phyloP scores from a whole-genome alignment of 169 alveolate species.

The Babesia sp. region DNA sequence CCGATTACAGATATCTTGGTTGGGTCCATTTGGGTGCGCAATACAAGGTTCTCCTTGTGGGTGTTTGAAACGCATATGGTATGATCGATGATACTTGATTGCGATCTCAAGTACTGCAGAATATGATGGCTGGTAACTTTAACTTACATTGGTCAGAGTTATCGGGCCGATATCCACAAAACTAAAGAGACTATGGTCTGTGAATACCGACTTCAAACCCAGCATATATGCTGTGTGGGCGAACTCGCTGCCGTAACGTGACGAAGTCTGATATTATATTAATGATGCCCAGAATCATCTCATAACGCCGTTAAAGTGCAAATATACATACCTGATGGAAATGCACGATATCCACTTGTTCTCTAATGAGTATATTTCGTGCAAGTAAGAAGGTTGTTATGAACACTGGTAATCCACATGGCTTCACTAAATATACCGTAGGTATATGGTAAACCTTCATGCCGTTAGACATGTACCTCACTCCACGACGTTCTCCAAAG shows the following conservation, averaged over 20 bases:
- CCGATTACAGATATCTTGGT: constrained; percentile 86
- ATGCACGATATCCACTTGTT: constrained; percentile 92
- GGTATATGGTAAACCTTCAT: constrained; percentile 96
- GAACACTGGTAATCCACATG: constrained; percentile 60
- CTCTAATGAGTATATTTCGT: constrained; percentile 92
- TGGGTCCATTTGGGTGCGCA: constrained; percentile 93
- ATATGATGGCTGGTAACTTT: constrained; percentile 44
- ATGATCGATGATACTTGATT: constrained; percentile 85
- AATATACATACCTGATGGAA: constrained; percentile 68
- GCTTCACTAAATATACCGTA: constrained; percentile 78
- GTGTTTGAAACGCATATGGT: constrained; percentile 92
- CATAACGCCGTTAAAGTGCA: too few relatives aligned
- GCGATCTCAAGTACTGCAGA: constrained; percentile 7
- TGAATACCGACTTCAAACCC: constrained; percentile 88
- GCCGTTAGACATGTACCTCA: constrained; percentile 97
- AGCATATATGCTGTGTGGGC: constrained; percentile 52
- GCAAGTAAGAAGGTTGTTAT: constrained; percentile 70
- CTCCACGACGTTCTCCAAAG: constrained; percentile 89
- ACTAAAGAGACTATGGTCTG: constrained; percentile 99
- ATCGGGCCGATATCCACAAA: constrained; percentile 93
- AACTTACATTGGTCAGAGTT: constrained; percentile 88
- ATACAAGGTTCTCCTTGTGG: constrained; percentile 93
- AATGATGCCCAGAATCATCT: neutral
- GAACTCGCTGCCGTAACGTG: constrained; percentile 51
- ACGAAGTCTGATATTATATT: constrained; percentile 21